phyloP scores from a whole-genome alignment of 352 stramenopile species.

The Phytopythium montanum region DNA sequence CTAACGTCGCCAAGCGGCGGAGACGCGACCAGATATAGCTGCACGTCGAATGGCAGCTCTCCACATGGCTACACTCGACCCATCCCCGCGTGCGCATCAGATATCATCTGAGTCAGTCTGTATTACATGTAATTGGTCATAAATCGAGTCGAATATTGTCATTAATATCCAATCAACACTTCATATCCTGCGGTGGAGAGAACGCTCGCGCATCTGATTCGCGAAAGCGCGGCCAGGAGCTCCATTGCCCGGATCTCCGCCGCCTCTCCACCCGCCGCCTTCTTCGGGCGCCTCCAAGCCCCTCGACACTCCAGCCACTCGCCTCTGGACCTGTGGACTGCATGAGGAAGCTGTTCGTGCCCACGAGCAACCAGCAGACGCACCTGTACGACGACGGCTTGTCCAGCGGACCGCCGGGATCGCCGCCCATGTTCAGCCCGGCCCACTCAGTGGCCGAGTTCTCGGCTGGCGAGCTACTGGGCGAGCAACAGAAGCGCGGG shows the following conservation, averaged over 20 bases:
- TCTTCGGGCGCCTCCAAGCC: too few relatives aligned
- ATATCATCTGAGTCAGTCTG: too few relatives aligned
- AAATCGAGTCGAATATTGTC: too few relatives aligned
- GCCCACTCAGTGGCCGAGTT: neutral
- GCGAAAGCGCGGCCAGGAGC: neutral
- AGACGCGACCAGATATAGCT: too few relatives aligned
- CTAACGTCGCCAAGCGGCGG: too few relatives aligned
- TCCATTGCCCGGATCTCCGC: neutral
- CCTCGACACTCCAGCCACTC: too few relatives aligned
- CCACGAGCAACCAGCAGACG: slow-evolving; percentile 6
- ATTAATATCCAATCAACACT: neutral
- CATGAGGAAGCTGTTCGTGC: slow-evolving; percentile 33
- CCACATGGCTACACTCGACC: too few relatives aligned
- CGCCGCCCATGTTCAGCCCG: neutral
- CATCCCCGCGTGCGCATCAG: neutral
- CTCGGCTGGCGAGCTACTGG: slow-evolving; percentile 31
- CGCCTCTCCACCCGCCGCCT: too few relatives aligned
- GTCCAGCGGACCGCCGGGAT: neutral
- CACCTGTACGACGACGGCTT: neutral
- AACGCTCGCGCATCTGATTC: neutral
- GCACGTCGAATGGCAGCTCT: too few relatives aligned
- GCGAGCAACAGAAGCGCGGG: slow-evolving; percentile 55
- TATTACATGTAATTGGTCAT: neutral
- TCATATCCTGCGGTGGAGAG: neutral
- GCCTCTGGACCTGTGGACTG: too few relatives aligned